Percentiles rank a stretch among this genome's conserved stretches.
Conservation (phyloP, 495 filamentous ascomycete genomes). For the Aspergillus nanangensis region DNA sequence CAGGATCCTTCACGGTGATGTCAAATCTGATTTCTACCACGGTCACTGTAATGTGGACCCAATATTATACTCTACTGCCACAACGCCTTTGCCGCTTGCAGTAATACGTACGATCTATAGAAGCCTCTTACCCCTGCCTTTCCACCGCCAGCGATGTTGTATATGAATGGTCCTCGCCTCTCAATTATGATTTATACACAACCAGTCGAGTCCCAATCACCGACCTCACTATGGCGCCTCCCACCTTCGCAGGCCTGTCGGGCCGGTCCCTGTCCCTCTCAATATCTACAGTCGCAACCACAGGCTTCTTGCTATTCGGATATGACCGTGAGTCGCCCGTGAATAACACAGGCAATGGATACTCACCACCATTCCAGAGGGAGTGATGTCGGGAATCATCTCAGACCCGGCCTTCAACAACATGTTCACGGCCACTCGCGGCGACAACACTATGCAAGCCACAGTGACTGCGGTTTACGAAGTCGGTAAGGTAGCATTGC, state of each 20-base stretch:
- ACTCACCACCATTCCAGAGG: conserved; percentile 22
- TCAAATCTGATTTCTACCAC: no score
- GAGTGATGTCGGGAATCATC: conserved; percentile 72
- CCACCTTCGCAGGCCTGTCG: conserved; percentile 53
- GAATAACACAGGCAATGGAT: neutral
- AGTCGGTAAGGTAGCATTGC: no score
- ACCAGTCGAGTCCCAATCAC: neutral
- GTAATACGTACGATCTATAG: no score
- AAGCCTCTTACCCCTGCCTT: no score
- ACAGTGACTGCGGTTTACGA: conserved; percentile 77
- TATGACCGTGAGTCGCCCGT: conserved; percentile 42
- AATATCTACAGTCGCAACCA: conserved; percentile 59
- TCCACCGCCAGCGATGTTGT: no score
- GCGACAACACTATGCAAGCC: conserved; percentile 64
- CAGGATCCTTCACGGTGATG: no score
- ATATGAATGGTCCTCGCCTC: no score
- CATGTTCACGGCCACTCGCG: conserved; percentile 56
- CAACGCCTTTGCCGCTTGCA: no score
- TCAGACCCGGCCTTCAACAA: conserved; percentile 61
- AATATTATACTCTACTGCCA: no score
- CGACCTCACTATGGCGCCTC: conserved; percentile 21
- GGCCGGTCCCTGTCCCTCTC: conserved; percentile 54
- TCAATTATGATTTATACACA: no score
- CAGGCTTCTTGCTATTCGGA: conserved; percentile 66
- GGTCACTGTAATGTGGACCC: no score